These are phyloP conservation scores for Paecilomyces sp. DNA, from an alignment of 2,329 filamentous ascomycete genomes.

Conservation along the genomic window DNA sequence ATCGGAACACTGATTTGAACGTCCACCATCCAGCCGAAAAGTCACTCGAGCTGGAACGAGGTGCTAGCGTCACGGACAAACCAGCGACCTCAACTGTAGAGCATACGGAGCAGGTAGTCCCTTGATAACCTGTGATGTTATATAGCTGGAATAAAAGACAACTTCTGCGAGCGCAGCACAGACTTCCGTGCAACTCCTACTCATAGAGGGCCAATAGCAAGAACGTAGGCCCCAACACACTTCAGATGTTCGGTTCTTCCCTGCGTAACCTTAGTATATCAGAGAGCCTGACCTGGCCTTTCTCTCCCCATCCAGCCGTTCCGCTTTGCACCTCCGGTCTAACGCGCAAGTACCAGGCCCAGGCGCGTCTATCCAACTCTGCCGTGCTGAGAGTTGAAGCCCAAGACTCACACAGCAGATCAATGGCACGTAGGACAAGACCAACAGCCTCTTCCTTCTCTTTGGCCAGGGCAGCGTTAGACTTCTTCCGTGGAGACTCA, in stretches of 20 bases:
- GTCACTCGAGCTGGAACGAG: constrained; percentile 9
- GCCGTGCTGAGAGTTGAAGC: constrained; percentile 50
- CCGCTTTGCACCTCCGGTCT: constrained; percentile 70
- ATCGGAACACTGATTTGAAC: constrained; percentile 14
- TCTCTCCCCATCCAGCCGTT: constrained; percentile 74
- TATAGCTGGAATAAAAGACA: constrained; percentile 1
- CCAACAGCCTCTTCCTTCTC: constrained; percentile 65
- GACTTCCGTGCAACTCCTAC: no score
- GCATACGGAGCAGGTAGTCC: neutral
- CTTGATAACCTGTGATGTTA: neutral
- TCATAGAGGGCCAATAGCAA: no score
- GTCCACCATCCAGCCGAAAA: constrained; percentile 9
- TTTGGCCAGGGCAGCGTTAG: constrained; percentile 43
- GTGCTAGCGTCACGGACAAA: neutral
- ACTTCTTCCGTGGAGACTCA: constrained; percentile 38
- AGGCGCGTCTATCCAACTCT: constrained; percentile 69
- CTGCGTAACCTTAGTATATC: constrained; percentile 50
- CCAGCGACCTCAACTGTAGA: neutral
- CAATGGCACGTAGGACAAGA: constrained; percentile 61
- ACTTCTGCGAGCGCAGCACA: constrained; percentile 1
- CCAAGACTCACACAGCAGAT: constrained; percentile 71
- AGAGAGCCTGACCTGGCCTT: constrained; percentile 59
- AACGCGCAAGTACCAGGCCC: constrained; percentile 73
- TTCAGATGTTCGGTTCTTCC: neutral
- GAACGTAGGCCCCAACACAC: no score